Base-by-base conservation (phyloP, 2,329 filamentous ascomycete genomes). In the Daldinia sp. region DNA sequence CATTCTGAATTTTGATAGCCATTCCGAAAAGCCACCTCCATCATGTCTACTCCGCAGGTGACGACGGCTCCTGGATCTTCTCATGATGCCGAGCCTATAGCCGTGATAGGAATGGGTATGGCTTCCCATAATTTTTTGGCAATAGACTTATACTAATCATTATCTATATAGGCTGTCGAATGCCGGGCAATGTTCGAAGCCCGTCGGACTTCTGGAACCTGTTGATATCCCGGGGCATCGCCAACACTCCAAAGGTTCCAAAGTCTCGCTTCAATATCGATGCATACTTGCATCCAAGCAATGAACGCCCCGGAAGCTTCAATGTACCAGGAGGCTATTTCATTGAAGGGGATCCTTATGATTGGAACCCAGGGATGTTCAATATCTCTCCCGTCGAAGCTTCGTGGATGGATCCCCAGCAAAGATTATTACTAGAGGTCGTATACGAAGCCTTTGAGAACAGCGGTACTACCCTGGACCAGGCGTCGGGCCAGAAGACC, bases 401-500 rank as follows among this genome's bases (percentile, higher is more conserved):
- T 15, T 74, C 73, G 50, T 72, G 71, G 6, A 79, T 82, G 74
- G 81, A 83, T 46, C 81, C 81, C 0, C 81, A 82, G 67, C 79
- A 82, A 60, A 73, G 81, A 1, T 75, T 78, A 61, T 65, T 80
- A 4, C 73, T 81, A 2, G 79, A 83, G 62, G 77, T 79, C 0
- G 75, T 77, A 12, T 81, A 79, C 44, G 81, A 83, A 60, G 78
- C 81, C 0, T 71, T 87, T 2, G 80, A 81, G 54, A 70, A 70
- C 0, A 77, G 75, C 5, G 80, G 81, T 3, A 57, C 79, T 0
- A 59, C 74, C 0, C 64, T 79, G 4, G 69, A 78, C 0, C 44
- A 69, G 0, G 44, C 78, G 6, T 35, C 56, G 1, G 75, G 75
- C 9, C 61, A 68, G 18, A 64, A 65, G 13, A 78, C 70, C 9